phyloP scores from a whole-genome alignment of 768 basidiomycete genomes.

The Lactarius tabidus region DNA sequence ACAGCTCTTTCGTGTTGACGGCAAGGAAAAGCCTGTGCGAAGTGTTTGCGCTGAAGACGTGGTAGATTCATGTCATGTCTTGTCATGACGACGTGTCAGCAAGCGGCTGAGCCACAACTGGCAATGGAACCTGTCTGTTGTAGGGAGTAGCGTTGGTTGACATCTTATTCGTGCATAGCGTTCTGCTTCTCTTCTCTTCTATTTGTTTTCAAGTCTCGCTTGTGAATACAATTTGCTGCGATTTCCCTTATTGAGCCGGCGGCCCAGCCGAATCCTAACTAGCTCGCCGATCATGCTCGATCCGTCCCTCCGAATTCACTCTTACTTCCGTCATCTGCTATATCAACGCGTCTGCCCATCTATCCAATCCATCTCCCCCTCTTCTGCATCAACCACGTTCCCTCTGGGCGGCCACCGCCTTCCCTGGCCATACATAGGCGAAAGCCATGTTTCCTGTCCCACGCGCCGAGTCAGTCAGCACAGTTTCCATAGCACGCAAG shows the following conservation, averaged over 20 bases:
- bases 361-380: not conserved
- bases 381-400: not conserved
- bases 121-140: not conserved
- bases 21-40: not conserved
- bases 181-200: not conserved
- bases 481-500: conserved; percentile 31
- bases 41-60: not conserved
- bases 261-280: not conserved
- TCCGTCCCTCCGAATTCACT: conserved; percentile 10
- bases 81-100: not conserved
- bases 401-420: not conserved
- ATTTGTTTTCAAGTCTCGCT: not conserved
- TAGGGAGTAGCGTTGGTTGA: not conserved
- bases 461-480: conserved; percentile 5
- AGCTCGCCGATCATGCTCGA: conserved; percentile 18
- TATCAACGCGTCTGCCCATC: not conserved
- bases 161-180: not conserved
- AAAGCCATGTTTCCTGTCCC: conserved; percentile 5
- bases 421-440: conserved; percentile 2
- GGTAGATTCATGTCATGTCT: not conserved
- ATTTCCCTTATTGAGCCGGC: not conserved
- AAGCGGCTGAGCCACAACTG: not conserved
- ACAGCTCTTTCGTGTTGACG: conserved; percentile 3
- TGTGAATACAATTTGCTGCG: not conserved
- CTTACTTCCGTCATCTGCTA: not conserved